Base-by-base conservation (phyloP, 2,329 filamentous ascomycete species). In the Cadophora luteo-olivacea region DNA sequence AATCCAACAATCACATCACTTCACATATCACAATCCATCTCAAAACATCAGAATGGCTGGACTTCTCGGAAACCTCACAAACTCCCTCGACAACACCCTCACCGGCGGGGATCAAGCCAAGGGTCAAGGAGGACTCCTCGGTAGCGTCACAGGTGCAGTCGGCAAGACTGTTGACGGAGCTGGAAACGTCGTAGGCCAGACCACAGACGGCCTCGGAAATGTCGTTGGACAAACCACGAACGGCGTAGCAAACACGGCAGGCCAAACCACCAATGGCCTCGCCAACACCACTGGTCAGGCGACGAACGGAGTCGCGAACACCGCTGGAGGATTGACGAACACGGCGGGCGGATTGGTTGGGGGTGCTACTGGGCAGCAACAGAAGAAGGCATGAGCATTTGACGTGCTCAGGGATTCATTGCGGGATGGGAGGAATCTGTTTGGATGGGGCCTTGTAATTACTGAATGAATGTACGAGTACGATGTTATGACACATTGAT, bases 71-170 rank as follows among this genome's bases (percentile, higher is more conserved):
- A 75, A 76, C 55, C 68, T 80, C 29, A 77, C 78, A 62, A 77
- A 79, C 68, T 73, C 75, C 48, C 72, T 80, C 66, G 78, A 80
- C 70, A 80, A 78, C 65, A 78, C 80, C 54, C 75, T 81, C 61
- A 80, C 79, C 22, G 80, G 80, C 52, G 80, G 79, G 65, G 78
- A 80, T 38, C 75, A 81, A 68, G 76, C 77, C 24, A 64, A 80
- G 33, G 79, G 79, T 49, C 77, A 81, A 69, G 80, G 80, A 11
- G 80, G 80, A 1, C 73, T 81, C 16, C 70, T 81, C 49, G 79
- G 80, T 5, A 74, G 76, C 22, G 75, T 77, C 2, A 74, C 72
- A 51, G 66, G 67, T 14, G 72, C 78, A 9, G 73, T 80, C 16
- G 75, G 75, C 38, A 78, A 80, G 68, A 78, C 79, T 6, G 78